Evolutionary conservation across 257 asterid species (phyloP), one percentile per base, ranked within the genome.

Genomic region (Verbena officinalis): DNA sequence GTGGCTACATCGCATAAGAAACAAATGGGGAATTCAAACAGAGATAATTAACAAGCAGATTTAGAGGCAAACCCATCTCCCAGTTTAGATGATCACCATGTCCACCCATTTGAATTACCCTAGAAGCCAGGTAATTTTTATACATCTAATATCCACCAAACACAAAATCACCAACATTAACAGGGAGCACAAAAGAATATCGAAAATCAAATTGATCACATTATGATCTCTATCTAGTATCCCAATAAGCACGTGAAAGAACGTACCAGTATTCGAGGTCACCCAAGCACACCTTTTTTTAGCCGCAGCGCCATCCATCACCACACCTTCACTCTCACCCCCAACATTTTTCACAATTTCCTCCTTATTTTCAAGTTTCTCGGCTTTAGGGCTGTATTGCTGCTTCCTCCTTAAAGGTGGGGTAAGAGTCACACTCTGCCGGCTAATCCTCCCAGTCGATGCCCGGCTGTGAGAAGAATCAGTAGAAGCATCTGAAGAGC

Each of bases 201-300:
- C 8, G 38, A 9, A 38, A n/a, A 62, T 21, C 22, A 33, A 51
- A 27, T 16, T n/a, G 39, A 38, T 53, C 45, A 43, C 49, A 46
- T 9, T 17, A 66, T 22, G 8, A 52, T 60, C 40, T 38, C 56
- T 49, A 59, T 27, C n/a, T n/a, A n/a, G 27, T 20, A 59, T 19
- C 6, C 45, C 13, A 39, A 40, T 55, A 48, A 39, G 33, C 70
- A 55, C 12, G 34, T 17, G 34, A 56, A 9, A 70, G 48, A 21
- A 59, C 74, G 53, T 90, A 90, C 97, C 97, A 66, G 92, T 85
- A 65, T 80, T 90, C 1, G 95, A 69, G 17, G 97, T 90, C 69
- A 90, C 97, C 97, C 97, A 90, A 73, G 90, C 77, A 73, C 97
- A 90, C 77, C 86, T 86, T 76, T 83, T 90, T 83, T 77, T 84